These are phyloP conservation scores for Lobosporangium transversale DNA, from an alignment of 192 early-diverging fungal genomes.

Conservation along the genomic window DNA sequence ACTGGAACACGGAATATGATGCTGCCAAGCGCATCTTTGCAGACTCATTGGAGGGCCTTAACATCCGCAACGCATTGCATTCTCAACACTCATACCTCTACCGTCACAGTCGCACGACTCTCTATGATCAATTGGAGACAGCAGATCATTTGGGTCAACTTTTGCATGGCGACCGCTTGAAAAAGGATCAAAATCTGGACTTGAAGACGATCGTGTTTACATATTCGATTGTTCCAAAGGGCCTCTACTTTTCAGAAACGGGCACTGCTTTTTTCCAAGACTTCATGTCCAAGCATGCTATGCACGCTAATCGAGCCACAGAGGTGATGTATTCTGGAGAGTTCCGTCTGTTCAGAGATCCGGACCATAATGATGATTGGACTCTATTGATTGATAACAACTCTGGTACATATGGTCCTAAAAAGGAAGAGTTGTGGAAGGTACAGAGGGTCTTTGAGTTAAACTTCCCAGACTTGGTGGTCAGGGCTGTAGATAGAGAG, in stretches of 20 bases:
- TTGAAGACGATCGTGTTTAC: constrained; percentile 43
- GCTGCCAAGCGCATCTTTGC: constrained; percentile 48
- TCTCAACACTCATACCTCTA: constrained; percentile 48
- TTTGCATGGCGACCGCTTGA: constrained; percentile 33
- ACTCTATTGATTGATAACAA: constrained; percentile 50
- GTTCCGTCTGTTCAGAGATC: constrained; percentile 34
- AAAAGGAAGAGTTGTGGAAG: constrained; percentile 29
- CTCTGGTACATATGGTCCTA: constrained; percentile 47
- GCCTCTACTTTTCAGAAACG: constrained; percentile 49
- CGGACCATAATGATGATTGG: constrained; percentile 27
- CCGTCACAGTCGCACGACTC: constrained; percentile 29
- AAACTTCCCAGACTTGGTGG: constrained; percentile 39
- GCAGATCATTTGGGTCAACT: constrained; percentile 24
- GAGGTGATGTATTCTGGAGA: constrained; percentile 47
- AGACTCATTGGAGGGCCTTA: constrained; percentile 20
- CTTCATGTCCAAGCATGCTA: constrained; percentile 55
- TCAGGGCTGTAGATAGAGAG: constrained; percentile 31
- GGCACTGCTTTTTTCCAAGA: constrained; percentile 48
- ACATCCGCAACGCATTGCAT: constrained; percentile 41
- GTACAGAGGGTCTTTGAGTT: constrained; percentile 28
- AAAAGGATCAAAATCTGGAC: constrained; percentile 18
- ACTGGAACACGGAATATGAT: constrained; percentile 38
- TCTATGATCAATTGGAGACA: constrained; percentile 9
- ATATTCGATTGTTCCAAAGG: constrained; percentile 43
- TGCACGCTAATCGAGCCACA: constrained; percentile 41